Base-by-base conservation (phyloP, 169 alveolate genomes). In the Plasmodium gonderi region DNA sequence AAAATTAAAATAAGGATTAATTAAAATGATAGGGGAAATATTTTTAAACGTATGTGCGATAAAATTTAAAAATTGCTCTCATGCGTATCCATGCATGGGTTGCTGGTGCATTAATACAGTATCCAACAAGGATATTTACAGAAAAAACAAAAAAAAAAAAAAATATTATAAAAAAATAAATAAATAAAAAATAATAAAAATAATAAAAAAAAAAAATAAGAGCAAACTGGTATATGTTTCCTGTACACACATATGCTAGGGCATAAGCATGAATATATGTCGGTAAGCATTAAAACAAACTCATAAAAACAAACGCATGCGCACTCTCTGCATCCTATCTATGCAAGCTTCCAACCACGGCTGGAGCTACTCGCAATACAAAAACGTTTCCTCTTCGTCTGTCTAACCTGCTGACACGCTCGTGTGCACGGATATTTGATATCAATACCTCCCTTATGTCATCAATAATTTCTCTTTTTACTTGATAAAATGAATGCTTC, bases 381-480 rank as follows among this genome's bases (percentile, higher is more conserved):
- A 94, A 97, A 8, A 97, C 98, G 81, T 97, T 97, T 0, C 98
- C 98, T 54, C 97, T 90, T 40, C 98, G 60, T 38, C 97, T 91
- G 78, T 97, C 98, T 44, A 97, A 96, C 38, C 98, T 68, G 17
- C 97, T 95, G 14, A 94, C 96, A 44, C 98, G 87, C 64, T 96
- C 97, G 23, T 94, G 95, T 17, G 98, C 98, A 14, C 98, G 94
- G 33, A 92, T 92, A 69, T 97, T 94, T 74, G 96, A 91, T 54
- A 95, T 91, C 0, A 97, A 92, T 12, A 97, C 95, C 93, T 97
- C 98, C 67, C 98, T 91, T 38, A 97, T 82, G 85, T 97, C 98
- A 69, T 96, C 98, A 51, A 97, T 96, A 44, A 97, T 95, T 83
- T 96, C 98, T 26, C 98, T 96, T 91, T 96, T 97, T 90, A 97